Conservation (phyloP, 257 asterid genomes). For the Paraleonurus japonicus region DNA sequence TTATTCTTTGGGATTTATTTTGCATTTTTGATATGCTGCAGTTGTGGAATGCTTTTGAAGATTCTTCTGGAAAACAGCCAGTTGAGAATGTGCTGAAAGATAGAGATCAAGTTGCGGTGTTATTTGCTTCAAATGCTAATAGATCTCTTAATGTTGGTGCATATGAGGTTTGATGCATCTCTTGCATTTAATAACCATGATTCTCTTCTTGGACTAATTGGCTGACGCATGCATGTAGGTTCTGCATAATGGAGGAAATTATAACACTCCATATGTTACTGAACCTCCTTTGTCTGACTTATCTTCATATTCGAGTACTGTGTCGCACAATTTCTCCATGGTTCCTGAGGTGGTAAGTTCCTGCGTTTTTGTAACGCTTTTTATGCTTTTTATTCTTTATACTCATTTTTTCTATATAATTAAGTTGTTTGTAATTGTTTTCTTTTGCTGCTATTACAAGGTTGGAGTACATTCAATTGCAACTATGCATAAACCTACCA, state of each 20-base stretch:
- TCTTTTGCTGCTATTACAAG: constrained; percentile 34
- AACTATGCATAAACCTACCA: constrained; percentile 42
- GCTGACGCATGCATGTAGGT: constrained; percentile 38
- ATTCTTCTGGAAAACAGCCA: constrained; percentile 33
- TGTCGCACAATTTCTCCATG: constrained; percentile 36
- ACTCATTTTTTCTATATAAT: background rate
- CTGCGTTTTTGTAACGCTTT: background rate
- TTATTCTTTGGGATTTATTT: background rate
- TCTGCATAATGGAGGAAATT: constrained; percentile 31
- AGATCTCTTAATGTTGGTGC: constrained; percentile 34
- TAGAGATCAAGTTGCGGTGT: constrained; percentile 31
- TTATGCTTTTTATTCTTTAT: constrained; percentile 8
- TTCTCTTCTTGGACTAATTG: constrained; percentile 31
- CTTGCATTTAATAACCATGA: constrained; percentile 14
- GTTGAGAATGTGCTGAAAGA: constrained; percentile 27
- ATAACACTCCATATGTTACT: constrained; percentile 30
- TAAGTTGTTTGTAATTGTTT: background rate
- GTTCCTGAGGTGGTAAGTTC: constrained; percentile 41
- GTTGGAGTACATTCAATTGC: constrained; percentile 40
- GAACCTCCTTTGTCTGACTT: constrained; percentile 36
- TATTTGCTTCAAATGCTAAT: constrained; percentile 40
- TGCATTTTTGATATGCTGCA: constrained; percentile 31
- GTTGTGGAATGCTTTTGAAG: constrained; percentile 68
- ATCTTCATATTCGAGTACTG: constrained; percentile 38
- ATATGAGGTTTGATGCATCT: constrained; percentile 41